Conservation (phyloP, 805 yeast species). For the Torulaspora quercuum region DNA sequence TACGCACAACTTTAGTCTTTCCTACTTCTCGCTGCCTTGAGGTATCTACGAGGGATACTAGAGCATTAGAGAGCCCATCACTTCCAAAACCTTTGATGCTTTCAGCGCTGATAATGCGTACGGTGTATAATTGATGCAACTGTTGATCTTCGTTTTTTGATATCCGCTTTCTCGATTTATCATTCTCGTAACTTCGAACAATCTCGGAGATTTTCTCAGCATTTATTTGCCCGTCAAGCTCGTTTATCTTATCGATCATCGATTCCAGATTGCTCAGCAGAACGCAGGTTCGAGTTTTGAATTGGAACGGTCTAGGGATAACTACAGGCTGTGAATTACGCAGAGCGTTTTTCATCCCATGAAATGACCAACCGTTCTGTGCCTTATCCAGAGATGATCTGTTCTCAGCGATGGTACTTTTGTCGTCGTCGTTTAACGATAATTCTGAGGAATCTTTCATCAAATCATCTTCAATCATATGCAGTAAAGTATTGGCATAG, state of each 20-base stretch:
- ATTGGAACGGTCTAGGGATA: constrained; percentile 53
- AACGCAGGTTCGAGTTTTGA: constrained; percentile 63
- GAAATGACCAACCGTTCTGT: constrained; percentile 43
- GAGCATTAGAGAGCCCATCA: constrained; percentile 51
- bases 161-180: constrained; percentile 17
- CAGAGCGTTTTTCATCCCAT: constrained; percentile 51
- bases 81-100: constrained; percentile 48
- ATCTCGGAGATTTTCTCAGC: constrained; percentile 53
- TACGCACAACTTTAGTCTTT: constrained; percentile 61
- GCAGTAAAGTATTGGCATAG: constrained; percentile 43
- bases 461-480: constrained; percentile 44
- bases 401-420: constrained; percentile 30
- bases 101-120: constrained; percentile 62
- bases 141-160: constrained; percentile 17
- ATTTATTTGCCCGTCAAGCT: constrained; percentile 53
- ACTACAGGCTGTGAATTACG: constrained; percentile 38
- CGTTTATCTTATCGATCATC: constrained; percentile 46
- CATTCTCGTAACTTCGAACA: constrained; percentile 39
- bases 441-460: constrained; percentile 13
- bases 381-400: constrained; percentile 36
- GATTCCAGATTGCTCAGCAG: constrained; percentile 66
- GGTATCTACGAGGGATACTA: constrained; percentile 61
- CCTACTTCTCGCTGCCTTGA: constrained; percentile 54
- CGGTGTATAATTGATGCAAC: constrained; percentile 55
- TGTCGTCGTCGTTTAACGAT: constrained; percentile 14